phyloP scores from a whole-genome alignment of 768 basidiomycete genomes.

The Lactifluus pinguis region DNA sequence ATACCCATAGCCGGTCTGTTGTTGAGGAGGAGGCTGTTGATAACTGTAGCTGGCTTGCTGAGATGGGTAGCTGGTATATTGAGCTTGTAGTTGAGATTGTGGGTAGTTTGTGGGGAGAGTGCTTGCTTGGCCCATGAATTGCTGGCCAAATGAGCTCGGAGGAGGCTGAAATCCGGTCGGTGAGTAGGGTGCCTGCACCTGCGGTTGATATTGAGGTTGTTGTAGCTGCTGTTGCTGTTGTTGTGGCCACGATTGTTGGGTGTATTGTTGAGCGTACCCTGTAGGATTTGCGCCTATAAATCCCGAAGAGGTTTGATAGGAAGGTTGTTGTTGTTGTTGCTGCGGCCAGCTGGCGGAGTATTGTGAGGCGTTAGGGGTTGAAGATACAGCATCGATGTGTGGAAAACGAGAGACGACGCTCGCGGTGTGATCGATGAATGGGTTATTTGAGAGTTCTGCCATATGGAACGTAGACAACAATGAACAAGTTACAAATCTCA shows the following conservation, averaged over 20 bases:
- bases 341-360: slow-evolving; percentile 35
- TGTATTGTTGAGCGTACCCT: slow-evolving; percentile 20
- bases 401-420: slow-evolving; percentile 45
- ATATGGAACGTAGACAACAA: background rate
- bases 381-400: slow-evolving; percentile 37
- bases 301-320: background rate
- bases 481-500: no score
- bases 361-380: slow-evolving; percentile 18
- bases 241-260: slow-evolving; percentile 4
- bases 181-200: slow-evolving; percentile 3
- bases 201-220: slow-evolving; percentile 17
- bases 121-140: slow-evolving; percentile 13
- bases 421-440: slow-evolving; percentile 49
- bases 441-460: slow-evolving; percentile 48
- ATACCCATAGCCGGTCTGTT: slow-evolving; percentile 19
- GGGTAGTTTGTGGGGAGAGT: slow-evolving; percentile 18
- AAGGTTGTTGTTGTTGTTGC: slow-evolving; percentile 22
- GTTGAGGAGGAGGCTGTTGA: slow-evolving; percentile 18
- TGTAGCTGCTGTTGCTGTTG: slow-evolving; percentile 13
- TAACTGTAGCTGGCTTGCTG: slow-evolving; percentile 15
- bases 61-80: slow-evolving; percentile 23
- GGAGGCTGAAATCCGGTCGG: slow-evolving; percentile 11
- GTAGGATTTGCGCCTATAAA: slow-evolving; percentile 11
- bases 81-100: slow-evolving; percentile 23
- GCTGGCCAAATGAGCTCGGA: slow-evolving; percentile 9